Conservation (phyloP, 345 rosid genomes). For the rapeseed (Brassica napus) region Da-Ae NC_063444.1:5981501-5982000, state of each 20-base stretch:
- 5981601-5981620: constrained; percentile 68
- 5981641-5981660: constrained; percentile 5
- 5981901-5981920: constrained; percentile 93
- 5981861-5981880: constrained; percentile 90
- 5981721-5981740: constrained; percentile 87
- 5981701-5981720: constrained; percentile 90
- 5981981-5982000: constrained; percentile 87
- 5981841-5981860: constrained; percentile 93
- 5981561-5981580: constrained; percentile 77
- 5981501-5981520: constrained; percentile 82
- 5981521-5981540: constrained; percentile 86
- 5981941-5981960: constrained; percentile 99
- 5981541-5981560: constrained; percentile 94
- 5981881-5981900: constrained; percentile 91
- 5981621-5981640: constrained; percentile 30
- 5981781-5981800: constrained; percentile 92
- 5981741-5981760: constrained; percentile 86
- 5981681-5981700: constrained; percentile 51
- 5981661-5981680: constrained; percentile 20
- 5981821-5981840: constrained; percentile 92
- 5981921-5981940: constrained; percentile 87
- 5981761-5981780: constrained; percentile 93
- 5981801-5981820: constrained; percentile 87
- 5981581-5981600: constrained; percentile 59
- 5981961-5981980: constrained; percentile 95